Conservation (phyloP, 345 rosid species). For the Populus tremula region DNA sequence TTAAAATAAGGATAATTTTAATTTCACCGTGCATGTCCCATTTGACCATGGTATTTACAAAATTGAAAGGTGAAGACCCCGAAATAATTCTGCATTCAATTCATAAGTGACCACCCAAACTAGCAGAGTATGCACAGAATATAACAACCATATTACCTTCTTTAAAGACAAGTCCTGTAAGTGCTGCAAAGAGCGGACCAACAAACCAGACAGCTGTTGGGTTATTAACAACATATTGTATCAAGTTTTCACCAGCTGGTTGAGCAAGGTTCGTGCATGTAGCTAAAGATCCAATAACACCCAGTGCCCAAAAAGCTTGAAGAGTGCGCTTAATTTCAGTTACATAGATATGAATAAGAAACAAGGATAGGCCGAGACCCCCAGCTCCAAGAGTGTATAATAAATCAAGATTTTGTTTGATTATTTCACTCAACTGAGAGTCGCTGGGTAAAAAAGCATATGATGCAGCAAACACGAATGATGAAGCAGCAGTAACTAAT, state of each 20-base stretch:
- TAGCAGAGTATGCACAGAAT: background rate
- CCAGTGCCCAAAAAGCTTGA: constrained; percentile 89
- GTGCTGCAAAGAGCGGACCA: constrained; percentile 86
- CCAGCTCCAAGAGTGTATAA: constrained; percentile 65
- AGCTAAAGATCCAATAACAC: constrained; percentile 66
- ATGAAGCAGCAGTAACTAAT: constrained; percentile 72
- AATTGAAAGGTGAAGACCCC: no score
- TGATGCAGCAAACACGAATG: constrained; percentile 78
- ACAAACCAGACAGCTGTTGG: constrained; percentile 78
- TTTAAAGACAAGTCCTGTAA: constrained; percentile 91
- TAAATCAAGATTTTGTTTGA: constrained; percentile 63
- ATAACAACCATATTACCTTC: constrained; percentile 51
- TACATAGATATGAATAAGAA: constrained; percentile 84
- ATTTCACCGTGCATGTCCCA: no score
- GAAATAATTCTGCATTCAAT: background rate
- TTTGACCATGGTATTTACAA: no score
- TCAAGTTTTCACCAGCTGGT: constrained; percentile 65
- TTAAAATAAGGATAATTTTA: no score
- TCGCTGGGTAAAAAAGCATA: constrained; percentile 61
- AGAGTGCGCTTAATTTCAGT: constrained; percentile 90
- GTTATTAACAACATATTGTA: constrained; percentile 62
- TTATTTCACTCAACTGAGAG: constrained; percentile 40
- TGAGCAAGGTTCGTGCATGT: constrained; percentile 57
- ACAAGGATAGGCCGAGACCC: constrained; percentile 72
- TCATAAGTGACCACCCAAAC: no score